Evolutionary conservation across 371 early-diverging fungal genomes (phyloP).

Genomic region (Haplosporangium sp.): DNA sequence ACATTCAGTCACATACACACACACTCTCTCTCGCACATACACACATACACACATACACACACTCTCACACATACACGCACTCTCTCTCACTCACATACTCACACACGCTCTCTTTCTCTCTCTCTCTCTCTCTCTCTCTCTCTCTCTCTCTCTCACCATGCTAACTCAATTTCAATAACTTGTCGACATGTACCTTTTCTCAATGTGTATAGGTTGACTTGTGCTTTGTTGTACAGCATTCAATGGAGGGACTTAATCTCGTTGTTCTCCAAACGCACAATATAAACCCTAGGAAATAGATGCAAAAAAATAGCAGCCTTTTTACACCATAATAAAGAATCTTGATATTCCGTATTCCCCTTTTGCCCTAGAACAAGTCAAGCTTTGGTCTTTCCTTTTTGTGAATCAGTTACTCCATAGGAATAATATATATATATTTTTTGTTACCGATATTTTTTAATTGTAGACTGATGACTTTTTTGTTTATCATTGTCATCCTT

Average conservation of each 20-base stretch:
- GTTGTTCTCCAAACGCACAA: neutral
- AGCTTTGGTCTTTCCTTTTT: neutral
- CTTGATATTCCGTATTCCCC: slow-evolving; percentile 1
- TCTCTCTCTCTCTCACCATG: neutral
- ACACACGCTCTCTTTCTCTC: too few relatives aligned
- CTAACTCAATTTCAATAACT: too few relatives aligned
- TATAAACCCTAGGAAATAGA: neutral
- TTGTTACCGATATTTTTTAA: neutral
- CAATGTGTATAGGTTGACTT: neutral
- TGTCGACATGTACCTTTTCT: too few relatives aligned
- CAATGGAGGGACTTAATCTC: neutral
- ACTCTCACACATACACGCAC: too few relatives aligned
- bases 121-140: too few relatives aligned
- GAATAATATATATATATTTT: too few relatives aligned
- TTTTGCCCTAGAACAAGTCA: neutral
- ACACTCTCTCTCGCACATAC: neutral
- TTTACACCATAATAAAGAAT: neutral
- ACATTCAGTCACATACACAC: too few relatives aligned
- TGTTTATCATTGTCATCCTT: slow-evolving; percentile 1
- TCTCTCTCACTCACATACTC: too few relatives aligned
- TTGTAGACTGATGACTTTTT: neutral
- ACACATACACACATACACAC: too few relatives aligned
- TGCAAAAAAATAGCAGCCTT: too few relatives aligned
- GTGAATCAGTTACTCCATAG: neutral
- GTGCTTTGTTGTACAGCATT: neutral